Evolutionary conservation across 371 early-diverging fungal genomes (phyloP).

Genomic region (Rhizomucor pusillus): DNA sequence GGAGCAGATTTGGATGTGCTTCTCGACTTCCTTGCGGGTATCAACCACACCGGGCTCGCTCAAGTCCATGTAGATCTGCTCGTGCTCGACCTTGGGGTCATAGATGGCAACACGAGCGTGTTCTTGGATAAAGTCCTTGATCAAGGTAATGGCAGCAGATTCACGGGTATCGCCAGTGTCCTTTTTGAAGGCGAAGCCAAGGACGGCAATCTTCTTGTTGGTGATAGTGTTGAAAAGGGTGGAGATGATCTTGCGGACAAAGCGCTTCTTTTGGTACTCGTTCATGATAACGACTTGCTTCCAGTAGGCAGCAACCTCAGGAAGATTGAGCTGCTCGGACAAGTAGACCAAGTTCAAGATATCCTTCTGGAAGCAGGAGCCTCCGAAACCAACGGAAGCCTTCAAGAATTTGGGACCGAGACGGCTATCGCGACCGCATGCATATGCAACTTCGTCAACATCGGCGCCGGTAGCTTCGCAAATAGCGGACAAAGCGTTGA

Average conservation of each 20-base stretch:
- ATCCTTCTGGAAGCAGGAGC: conserved; percentile 96
- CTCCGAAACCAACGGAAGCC: conserved; percentile 94
- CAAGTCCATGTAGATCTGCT: conserved; percentile 82
- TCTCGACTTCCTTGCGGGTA: conserved; percentile 58
- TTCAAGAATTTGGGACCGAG: conserved; percentile 92
- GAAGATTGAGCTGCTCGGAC: conserved; percentile 77
- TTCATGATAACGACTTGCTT: conserved; percentile 88
- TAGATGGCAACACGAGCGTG: conserved; percentile 81
- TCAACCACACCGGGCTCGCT: conserved; percentile 70
- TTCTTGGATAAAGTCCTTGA: conserved; percentile 80
- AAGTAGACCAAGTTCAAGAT: conserved; percentile 91
- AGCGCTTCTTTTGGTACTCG: conserved; percentile 91
- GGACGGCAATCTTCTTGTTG: conserved; percentile 79
- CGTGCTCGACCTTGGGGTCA: conserved; percentile 87
- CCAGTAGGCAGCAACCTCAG: conserved; percentile 96
- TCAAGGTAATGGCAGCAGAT: conserved; percentile 87
- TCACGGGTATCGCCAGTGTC: conserved; percentile 95
- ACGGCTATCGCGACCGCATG: conserved; percentile 85
- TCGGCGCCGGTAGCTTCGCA: conserved; percentile 96
- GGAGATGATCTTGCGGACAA: conserved; percentile 69
- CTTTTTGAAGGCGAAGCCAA: conserved; percentile 96
- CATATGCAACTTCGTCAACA: conserved; percentile 93
- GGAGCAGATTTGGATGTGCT: conserved; percentile 60
- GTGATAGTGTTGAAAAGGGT: conserved; percentile 83
- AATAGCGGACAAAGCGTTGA: conserved; percentile 90